Evolutionary conservation across 2,329 filamentous ascomycete species (phyloP).

Genomic region (Exophiala phaeomuriformis): DNA sequence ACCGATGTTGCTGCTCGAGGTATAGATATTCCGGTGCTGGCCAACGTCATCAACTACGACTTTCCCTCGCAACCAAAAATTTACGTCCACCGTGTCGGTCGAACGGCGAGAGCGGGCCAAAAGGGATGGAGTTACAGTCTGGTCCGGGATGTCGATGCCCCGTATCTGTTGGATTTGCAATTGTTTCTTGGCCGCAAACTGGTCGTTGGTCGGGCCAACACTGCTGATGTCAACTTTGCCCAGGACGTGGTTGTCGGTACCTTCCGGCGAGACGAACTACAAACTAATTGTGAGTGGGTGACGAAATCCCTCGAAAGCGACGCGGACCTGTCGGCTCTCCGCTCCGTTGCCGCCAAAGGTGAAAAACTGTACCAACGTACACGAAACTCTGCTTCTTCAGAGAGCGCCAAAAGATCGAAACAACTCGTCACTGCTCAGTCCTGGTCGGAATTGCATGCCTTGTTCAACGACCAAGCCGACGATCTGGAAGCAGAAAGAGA

Average conservation of each 20-base stretch:
- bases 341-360: slow-evolving; percentile 71
- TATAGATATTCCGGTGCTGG: slow-evolving; percentile 93
- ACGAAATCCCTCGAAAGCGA: slow-evolving; percentile 69
- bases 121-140: slow-evolving; percentile 94
- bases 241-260: slow-evolving; percentile 78
- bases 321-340: slow-evolving; percentile 63
- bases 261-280: slow-evolving; percentile 64
- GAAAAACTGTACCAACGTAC: slow-evolving; percentile 90
- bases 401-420: slow-evolving; percentile 83
- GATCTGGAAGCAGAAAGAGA: slow-evolving; percentile 64
- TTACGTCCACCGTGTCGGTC: slow-evolving; percentile 90
- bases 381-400: slow-evolving; percentile 77
- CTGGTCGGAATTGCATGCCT: slow-evolving; percentile 67
- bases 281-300: slow-evolving; percentile 72
- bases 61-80: slow-evolving; percentile 96
- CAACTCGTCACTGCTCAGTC: slow-evolving; percentile 62
- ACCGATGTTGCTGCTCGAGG: slow-evolving; percentile 94
- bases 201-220: slow-evolving; percentile 61
- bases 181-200: slow-evolving; percentile 84
- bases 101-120: slow-evolving; percentile 88
- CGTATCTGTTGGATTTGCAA: slow-evolving; percentile 88
- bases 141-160: slow-evolving; percentile 76
- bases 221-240: slow-evolving; percentile 60
- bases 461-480: slow-evolving; percentile 67
- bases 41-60: slow-evolving; percentile 98